Base-by-base conservation (phyloP, 805 yeast species). In the Wickerhamomyces alni region DNA sequence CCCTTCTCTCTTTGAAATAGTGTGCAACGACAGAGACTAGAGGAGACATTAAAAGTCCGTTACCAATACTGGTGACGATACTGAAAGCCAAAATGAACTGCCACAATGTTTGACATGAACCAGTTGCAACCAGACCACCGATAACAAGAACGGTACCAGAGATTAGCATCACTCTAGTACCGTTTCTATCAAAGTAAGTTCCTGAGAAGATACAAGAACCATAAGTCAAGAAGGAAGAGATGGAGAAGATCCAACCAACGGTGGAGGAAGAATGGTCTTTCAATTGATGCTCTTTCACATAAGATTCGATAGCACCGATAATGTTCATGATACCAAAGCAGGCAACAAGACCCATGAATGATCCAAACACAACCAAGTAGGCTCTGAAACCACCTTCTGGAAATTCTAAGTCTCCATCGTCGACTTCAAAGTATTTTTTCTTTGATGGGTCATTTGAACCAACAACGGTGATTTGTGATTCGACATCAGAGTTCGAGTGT, bases 251-350 rank as follows among this genome's bases (percentile, higher is more conserved):
- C 83, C 84, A 76, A 3, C 82, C 69, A 3, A 74, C 65, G 1
- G 72, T 59, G 4, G 79, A 66, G 3, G 74, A 59, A 12, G 69
- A 55, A 2, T 63, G 60, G 36, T 65, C 47, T 2, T 61, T 61
- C 44, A 79, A 58, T 51, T 79, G 84, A 54, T 79, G 70, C 3
- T 60, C 57, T 2, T 74, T 64, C 5, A 80, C 68, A 45, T 78
- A 75, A 0, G 82, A 69, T 54, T 80, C 79, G 27, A 80, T 67
- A 2, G 80, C 81, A 41, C 86, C 85, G 29, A 74, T 66, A 1
- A 80, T 60, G 48, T 78, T 79, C 51, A 75, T 59, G 38, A 75
- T 55, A 0, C 87, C 86, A 39, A 76, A 69, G 19, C 68, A 67
- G 3, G 75, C 72, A 6, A 71, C 58, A 12, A 73, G 62, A 0